Conservation (phyloP, 1,139 yeast genomes). For the Diutina sp. region DNA sequence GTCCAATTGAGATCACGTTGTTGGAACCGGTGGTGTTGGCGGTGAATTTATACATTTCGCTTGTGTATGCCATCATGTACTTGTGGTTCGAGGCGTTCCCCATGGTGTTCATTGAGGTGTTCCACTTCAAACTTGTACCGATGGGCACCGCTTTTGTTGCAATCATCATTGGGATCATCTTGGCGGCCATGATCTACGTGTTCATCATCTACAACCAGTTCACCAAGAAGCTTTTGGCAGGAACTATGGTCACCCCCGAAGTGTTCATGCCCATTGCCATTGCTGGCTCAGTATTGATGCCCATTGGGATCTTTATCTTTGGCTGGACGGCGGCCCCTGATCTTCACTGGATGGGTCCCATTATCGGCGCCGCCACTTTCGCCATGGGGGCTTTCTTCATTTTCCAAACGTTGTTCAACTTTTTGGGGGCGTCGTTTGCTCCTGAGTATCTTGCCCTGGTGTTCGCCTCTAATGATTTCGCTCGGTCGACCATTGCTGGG, state of each 20-base stretch:
- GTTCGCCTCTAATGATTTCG: constrained; percentile 42
- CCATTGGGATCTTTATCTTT: constrained; percentile 32
- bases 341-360: constrained; percentile 32
- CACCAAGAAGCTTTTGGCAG: constrained; percentile 16
- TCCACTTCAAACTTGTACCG: constrained; percentile 36
- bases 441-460: constrained; percentile 33
- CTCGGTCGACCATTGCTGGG: constrained; percentile 42
- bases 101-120: constrained; percentile 30
- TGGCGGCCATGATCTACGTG: constrained; percentile 12
- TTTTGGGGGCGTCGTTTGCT: background rate
- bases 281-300: constrained; percentile 27
- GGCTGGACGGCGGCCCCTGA: constrained; percentile 34
- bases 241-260: constrained; percentile 42
- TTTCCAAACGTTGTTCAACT: constrained; percentile 23
- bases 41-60: constrained; percentile 36
- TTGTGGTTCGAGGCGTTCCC: constrained; percentile 55
- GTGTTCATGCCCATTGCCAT: constrained; percentile 43
- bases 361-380: constrained; percentile 28
- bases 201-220: constrained; percentile 11
- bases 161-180: constrained; percentile 30
- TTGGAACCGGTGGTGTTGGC: constrained; percentile 33
- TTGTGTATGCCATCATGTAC: constrained; percentile 41
- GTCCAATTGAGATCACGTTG: constrained; percentile 30
- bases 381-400: constrained; percentile 25
- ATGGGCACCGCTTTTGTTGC: constrained; percentile 34